Evolutionary conservation across 495 filamentous ascomycete genomes (phyloP), one percentile per base, ranked within the genome.

Genomic region (Emericellopsis terricola): DNA sequence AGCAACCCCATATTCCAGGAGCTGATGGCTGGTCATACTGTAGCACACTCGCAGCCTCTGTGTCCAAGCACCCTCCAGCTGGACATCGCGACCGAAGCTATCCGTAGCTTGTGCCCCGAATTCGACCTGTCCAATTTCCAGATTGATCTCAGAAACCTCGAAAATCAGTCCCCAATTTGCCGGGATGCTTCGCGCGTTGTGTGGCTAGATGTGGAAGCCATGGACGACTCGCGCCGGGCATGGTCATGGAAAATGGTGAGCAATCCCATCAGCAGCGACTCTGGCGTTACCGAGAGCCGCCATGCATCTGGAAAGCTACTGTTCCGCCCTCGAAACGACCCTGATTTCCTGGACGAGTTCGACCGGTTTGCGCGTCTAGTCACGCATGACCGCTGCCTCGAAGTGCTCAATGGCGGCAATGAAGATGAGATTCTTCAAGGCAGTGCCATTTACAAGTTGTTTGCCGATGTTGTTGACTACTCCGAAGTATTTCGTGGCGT

Each of bases 51-150:
- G 8, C 15, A 15, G 17, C 59, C 60, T 1, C 56, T 67, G 5
- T 65, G 59, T 14, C 67, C 65, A 0, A 56, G 53, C 1, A 64
- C 60, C 0, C 13, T 67, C 0, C 36, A 60, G 35, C 36, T 65
- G 0, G 57, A 62, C 19, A 55, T 62, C 18, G 55, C 51, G 0
- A 19, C 19, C 19, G 14, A 33, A 19, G 31, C 31, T 19, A 15
- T 33, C n/a, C 6, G 5, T 1, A 33, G 31, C 9, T 18, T 33
- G 6, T 9, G 11, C 2, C 31, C 31, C n/a, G 31, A 33, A 16
- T n/a, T n/a, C n/a, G n/a, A n/a, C n/a, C 31, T 33, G 8, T 2
- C 10, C 31, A 33, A 10, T 3, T 18, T 18, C 8, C 31, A 33
- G 15, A 33, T 33, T 19, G 8, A 33, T 8, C n/a, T n/a, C n/a